Conservation (phyloP, 163 green algal species). For the Scenedesmus sp. region DNA sequence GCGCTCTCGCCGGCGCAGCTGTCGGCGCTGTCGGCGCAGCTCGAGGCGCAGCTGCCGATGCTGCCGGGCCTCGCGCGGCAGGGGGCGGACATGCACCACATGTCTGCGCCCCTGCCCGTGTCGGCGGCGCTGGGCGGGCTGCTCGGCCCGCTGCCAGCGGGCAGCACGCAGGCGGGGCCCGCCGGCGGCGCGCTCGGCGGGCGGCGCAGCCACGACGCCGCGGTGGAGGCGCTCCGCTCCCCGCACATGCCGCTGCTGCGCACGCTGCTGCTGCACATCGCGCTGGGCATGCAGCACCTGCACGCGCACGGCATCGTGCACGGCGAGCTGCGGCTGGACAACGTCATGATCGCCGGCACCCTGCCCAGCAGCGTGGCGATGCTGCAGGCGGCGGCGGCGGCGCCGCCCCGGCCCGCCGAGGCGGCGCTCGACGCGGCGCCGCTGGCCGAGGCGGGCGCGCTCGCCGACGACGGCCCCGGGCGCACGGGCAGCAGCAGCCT, state of each 20-base stretch:
- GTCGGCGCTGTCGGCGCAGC: conserved; percentile 13
- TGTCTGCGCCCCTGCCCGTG: background rate
- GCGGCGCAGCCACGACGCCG: background rate
- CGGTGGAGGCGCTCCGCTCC: background rate
- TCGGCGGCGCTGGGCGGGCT: background rate
- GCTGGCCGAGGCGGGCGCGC: too few relatives aligned
- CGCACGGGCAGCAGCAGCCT: background rate
- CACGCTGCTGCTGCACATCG: conserved; percentile 52
- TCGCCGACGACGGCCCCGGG: background rate
- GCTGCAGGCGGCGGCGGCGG: conserved; percentile 17
- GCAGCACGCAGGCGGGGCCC: background rate
- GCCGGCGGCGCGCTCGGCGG: background rate
- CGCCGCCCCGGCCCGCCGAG: too few relatives aligned
- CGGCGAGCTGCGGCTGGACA: conserved; percentile 57
- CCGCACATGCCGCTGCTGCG: conserved; percentile 49
- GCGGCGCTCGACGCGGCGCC: too few relatives aligned
- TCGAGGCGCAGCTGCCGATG: conserved; percentile 25
- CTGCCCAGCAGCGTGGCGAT: background rate
- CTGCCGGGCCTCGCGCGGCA: background rate
- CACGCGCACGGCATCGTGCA: conserved; percentile 54
- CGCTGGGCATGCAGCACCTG: conserved; percentile 50
- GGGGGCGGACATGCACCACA: background rate
- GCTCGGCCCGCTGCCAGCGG: background rate
- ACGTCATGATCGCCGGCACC: conserved; percentile 47
- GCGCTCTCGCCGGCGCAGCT: background rate